phyloP scores from a whole-genome alignment of 768 basidiomycete species.

The Trametes elegans region DNA sequence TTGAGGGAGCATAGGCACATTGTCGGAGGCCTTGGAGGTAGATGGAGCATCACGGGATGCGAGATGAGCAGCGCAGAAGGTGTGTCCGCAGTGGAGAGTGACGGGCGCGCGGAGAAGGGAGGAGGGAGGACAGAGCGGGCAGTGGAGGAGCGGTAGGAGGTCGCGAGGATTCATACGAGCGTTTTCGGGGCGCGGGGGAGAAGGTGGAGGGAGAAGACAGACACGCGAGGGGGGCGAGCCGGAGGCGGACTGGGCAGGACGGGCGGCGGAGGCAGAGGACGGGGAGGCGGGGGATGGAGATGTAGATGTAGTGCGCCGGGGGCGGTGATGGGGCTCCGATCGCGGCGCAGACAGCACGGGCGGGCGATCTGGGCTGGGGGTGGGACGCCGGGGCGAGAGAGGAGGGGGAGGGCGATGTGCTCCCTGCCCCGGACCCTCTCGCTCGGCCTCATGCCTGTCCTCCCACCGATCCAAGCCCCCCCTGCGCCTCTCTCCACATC shows the following conservation, averaged over 20 bases:
- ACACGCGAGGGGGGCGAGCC: not conserved
- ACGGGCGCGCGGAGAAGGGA: slow-evolving; percentile 43
- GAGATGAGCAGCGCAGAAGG: slow-evolving; percentile 57
- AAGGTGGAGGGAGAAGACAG: not conserved
- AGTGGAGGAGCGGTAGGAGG: slow-evolving; percentile 44
- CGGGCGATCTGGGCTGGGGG: slow-evolving; percentile 5
- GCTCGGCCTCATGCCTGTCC: slow-evolving; percentile 15
- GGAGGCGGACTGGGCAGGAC: not conserved
- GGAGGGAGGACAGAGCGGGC: slow-evolving; percentile 49
- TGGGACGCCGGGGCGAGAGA: not conserved
- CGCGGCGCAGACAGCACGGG: not conserved
- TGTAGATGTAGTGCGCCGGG: slow-evolving; percentile 1
- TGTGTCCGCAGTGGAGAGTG: slow-evolving; percentile 79
- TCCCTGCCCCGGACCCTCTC: not conserved
- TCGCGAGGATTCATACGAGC: slow-evolving; percentile 20
- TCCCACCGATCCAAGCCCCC: slow-evolving; percentile 14
- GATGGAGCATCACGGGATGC: slow-evolving; percentile 9
- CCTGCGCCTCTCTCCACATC: not conserved
- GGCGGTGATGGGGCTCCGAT: not conserved
- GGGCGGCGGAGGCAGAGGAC: not conserved
- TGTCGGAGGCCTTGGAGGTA: slow-evolving; percentile 12
- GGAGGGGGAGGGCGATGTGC: not conserved
- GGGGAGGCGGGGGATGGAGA: not conserved
- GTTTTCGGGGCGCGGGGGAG: not conserved
- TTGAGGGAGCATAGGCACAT: slow-evolving; percentile 16